Conservation (phyloP, 306 rosid species). For the Oxytropis ochrocephala region DNA sequence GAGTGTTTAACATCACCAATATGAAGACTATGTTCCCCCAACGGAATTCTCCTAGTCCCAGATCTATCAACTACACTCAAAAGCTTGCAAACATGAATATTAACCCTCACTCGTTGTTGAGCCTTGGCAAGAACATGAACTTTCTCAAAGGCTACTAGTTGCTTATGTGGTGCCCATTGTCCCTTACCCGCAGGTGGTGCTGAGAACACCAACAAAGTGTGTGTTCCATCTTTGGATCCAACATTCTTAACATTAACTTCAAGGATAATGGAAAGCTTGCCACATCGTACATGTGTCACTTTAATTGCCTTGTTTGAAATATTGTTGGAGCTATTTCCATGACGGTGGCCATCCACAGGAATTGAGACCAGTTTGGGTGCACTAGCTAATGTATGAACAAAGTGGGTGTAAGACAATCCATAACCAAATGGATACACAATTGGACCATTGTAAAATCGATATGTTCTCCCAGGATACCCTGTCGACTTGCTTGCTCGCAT, state of each 20-base stretch:
- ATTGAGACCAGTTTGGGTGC: conserved; percentile 44
- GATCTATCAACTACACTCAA: conserved; percentile 72
- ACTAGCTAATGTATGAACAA: conserved; percentile 41
- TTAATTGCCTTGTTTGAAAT: conserved; percentile 46
- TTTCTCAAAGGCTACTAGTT: conserved; percentile 63
- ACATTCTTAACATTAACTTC: conserved; percentile 54
- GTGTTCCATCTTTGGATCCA: conserved; percentile 65
- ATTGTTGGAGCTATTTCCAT: conserved; percentile 25
- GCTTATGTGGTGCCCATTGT: conserved; percentile 62
- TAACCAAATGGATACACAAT: conserved; percentile 76
- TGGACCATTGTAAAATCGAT: conserved; percentile 68
- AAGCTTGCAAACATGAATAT: conserved; percentile 63
- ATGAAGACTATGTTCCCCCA: conserved; percentile 60
- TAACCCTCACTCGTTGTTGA: conserved; percentile 36
- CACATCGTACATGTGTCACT: conserved; percentile 69
- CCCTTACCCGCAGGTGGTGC: conserved; percentile 46
- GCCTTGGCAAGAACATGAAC: conserved; percentile 44
- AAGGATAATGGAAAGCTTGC: conserved; percentile 40
- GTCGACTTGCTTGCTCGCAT: conserved; percentile 44
- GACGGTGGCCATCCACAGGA: conserved; percentile 47
- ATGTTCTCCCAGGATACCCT: conserved; percentile 74
- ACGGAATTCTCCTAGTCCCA: conserved; percentile 61
- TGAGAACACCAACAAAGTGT: conserved; percentile 56
- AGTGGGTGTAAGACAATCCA: conserved; percentile 58
- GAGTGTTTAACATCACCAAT: conserved; percentile 46